Base-by-base conservation (phyloP, 2,329 filamentous ascomycete genomes). In the Cyphellophora attinorum region DNA sequence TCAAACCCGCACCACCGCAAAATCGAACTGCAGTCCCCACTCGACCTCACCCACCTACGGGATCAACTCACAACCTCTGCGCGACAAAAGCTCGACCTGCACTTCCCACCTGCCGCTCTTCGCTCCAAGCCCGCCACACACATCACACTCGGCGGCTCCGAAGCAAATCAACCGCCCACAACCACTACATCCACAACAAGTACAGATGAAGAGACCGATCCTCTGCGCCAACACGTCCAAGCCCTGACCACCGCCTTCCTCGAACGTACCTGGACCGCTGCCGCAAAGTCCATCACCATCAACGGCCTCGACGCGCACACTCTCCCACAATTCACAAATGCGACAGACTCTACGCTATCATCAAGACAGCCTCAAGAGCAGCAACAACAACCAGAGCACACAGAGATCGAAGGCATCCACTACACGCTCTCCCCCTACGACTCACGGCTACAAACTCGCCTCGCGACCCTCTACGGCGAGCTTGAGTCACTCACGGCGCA, bases 11-110 rank as follows among this genome's bases (percentile, higher is more conserved):
- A 65, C 47, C 58, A 68, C 46, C 62, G 65, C 46, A 67, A 66
- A 48, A 60, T 68, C 49, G 65, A 68, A 40, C 59, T 68, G n/a
- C 65, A 68, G 50, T 62, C 65, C 29, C 54, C 64, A 35, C 56
- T 58, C 39, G 65, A 68, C 53, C 60, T 68, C 33, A 61, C 58
- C 34, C 68, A 65, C 39, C 62, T 68, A 31, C 61, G 65, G 42
- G 50, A 53, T 41, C 68, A 68, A 49, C 58, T 64, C 16, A 46
- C 59, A 37, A 52, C 55, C 3, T 52, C 61, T 38, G 64, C 65
- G 14, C 62, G 58, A 37, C 55, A 60, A 45, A 68, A 67, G 50
- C 54, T 68, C 37, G 64, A 68, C 44, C 54, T 65, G 15, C 58
- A 65, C 40, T 58, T 68, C 11, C 65, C 65, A 35, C 64, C 57